Evolutionary conservation across 257 asterid genomes (phyloP).

Genomic region (Paulownia fortunei): DNA sequence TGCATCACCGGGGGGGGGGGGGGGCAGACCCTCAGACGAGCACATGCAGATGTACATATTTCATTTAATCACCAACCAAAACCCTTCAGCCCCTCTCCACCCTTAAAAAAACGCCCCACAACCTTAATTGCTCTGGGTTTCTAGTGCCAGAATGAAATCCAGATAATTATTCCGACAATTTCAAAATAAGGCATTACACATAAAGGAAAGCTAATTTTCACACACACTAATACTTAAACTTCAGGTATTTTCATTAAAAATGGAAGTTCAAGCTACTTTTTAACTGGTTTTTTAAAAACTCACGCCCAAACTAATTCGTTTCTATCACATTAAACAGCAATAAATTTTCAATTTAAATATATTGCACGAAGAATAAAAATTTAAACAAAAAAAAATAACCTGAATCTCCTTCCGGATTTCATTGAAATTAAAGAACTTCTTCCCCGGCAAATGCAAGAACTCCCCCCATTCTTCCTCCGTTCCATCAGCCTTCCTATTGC

Average conservation of each 20-base stretch:
- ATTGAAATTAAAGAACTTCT: slow-evolving; percentile 69
- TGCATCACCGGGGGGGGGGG: too few relatives aligned
- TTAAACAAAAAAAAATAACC: slow-evolving; percentile 40
- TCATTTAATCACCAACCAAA: not conserved
- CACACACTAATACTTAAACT: not conserved
- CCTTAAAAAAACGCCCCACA: not conserved
- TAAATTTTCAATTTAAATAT: not conserved
- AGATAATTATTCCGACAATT: not conserved
- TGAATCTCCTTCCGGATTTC: slow-evolving; percentile 83
- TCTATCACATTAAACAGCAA: not conserved
- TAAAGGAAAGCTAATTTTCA: not conserved
- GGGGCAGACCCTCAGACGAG: too few relatives aligned
- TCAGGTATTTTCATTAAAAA: not conserved
- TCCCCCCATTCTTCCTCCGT: slow-evolving; percentile 89
- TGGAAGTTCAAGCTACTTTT: not conserved
- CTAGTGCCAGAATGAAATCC: slow-evolving; percentile 3
- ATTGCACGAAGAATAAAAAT: not conserved
- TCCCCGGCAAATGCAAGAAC: slow-evolving; percentile 79
- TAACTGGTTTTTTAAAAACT: not conserved
- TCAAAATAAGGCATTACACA: not conserved
- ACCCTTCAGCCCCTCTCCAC: not conserved
- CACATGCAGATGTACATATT: not conserved
- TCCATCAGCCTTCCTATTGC: slow-evolving; percentile 56
- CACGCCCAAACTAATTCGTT: not conserved
- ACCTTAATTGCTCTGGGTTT: not conserved